Evolutionary conservation across 306 rosid genomes (phyloP).

Genomic region (Cicer chorassanicum): DNA sequence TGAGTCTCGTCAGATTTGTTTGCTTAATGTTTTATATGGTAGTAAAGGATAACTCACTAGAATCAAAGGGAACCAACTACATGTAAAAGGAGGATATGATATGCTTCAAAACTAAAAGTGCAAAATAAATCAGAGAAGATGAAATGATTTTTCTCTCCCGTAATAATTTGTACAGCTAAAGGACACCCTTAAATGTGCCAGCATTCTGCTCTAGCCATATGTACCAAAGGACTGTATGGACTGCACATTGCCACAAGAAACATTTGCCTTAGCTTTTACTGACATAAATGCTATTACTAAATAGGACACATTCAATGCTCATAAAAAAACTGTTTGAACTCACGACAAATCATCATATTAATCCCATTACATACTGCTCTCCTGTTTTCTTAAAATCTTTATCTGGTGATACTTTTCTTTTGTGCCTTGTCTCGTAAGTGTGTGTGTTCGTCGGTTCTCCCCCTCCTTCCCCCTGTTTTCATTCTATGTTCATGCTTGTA

Average conservation of each 20-base stretch:
- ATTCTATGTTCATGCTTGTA: constrained; percentile 38
- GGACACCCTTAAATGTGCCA: constrained; percentile 25
- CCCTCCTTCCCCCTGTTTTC: not conserved
- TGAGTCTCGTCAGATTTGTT: constrained; percentile 46
- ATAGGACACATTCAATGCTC: constrained; percentile 16
- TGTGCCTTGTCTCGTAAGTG: constrained; percentile 31
- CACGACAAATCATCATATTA: constrained; percentile 18
- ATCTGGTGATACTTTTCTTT: constrained; percentile 21
- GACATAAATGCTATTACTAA: constrained; percentile 26
- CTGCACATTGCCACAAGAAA: constrained; percentile 5
- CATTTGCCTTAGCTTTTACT: not conserved
- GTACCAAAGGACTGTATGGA: constrained; percentile 18
- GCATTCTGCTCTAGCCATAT: constrained; percentile 25
- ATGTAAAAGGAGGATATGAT: constrained; percentile 31
- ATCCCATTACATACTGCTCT: not conserved
- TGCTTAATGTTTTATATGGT: constrained; percentile 33
- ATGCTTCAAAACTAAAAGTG: constrained; percentile 21
- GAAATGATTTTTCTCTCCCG: not conserved
- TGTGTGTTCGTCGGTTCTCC: not conserved
- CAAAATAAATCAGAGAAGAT: not conserved
- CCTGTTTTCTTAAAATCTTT: constrained; percentile 32
- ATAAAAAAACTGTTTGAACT: not conserved
- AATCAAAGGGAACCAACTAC: constrained; percentile 11
- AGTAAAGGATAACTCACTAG: constrained; percentile 19
- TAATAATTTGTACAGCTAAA: not conserved